A percentile compares a stretch with the other conserved stretches of the same genome.
Evolutionary conservation across 73 alveolate species (phyloP).

Genomic region (Tetrahymena thermophila): DNA sequence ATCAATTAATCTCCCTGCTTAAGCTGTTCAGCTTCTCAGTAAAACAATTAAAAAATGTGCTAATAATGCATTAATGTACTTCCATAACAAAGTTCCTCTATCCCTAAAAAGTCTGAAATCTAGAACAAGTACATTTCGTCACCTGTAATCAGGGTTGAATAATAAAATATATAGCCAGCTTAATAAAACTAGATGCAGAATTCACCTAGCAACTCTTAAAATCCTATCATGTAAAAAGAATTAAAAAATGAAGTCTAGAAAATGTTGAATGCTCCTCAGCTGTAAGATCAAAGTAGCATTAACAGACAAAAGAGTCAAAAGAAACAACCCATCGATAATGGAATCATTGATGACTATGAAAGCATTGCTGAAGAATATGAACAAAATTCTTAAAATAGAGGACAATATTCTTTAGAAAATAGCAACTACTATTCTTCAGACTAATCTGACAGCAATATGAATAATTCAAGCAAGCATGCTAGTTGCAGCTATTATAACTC

Average conservation of each 20-base stretch:
- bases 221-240: not conserved
- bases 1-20: not conserved
- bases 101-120: not conserved
- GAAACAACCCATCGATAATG: not conserved
- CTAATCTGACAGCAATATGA: not conserved
- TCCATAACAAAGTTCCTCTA: not conserved
- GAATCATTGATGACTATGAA: not conserved
- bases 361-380: not conserved
- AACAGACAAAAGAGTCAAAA: not conserved
- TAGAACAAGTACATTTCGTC: not conserved
- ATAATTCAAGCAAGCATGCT: not conserved
- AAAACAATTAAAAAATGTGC: not conserved
- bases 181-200: not conserved
- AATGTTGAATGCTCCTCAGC: not conserved
- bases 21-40: not conserved
- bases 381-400: not conserved
- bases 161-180: not conserved
- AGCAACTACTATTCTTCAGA: not conserved
- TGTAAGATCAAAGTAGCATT: not conserved
- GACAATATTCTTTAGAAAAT: not conserved
- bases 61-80: not conserved
- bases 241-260: not conserved
- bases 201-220: not conserved
- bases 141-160: not conserved
- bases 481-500: not conserved